Percentiles rank a stretch among this genome's conserved stretches.
Conservation (phyloP, 768 basidiomycete species). For the Boletus reticuloceps region DNA sequence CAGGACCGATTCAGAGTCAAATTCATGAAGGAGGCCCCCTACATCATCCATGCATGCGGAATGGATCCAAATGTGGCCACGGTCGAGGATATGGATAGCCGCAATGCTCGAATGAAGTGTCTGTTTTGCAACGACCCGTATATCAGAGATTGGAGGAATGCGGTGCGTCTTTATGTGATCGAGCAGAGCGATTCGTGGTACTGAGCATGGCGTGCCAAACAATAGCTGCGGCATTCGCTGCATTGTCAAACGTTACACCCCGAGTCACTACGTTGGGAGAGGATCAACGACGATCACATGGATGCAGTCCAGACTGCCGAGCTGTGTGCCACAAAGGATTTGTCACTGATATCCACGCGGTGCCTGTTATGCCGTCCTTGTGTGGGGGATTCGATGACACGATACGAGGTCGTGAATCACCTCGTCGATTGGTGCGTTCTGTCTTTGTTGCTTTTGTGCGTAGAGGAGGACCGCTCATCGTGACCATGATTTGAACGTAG, state of each 20-base stretch:
- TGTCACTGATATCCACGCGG: background rate
- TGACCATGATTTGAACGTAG: background rate
- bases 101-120: background rate
- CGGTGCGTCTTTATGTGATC: background rate
- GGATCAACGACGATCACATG: background rate
- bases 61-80: background rate
- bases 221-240: background rate
- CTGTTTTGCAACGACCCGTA: background rate
- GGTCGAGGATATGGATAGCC: background rate
- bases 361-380: background rate
- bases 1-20: background rate
- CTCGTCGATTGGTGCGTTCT: background rate
- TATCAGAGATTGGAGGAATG: background rate
- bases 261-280: background rate
- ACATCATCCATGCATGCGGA: constrained; percentile 1
- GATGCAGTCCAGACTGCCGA: background rate
- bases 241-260: too few species aligned
- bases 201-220: background rate
- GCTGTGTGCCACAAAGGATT: too few species aligned
- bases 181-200: too few species aligned
- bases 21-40: background rate
- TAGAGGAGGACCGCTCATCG: background rate
- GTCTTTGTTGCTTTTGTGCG: background rate
- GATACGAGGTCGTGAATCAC: background rate
- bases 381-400: background rate